Evolutionary conservation across 2,329 filamentous ascomycete genomes (phyloP).

Genomic region (Ophiosphaerella korrae): DNA sequence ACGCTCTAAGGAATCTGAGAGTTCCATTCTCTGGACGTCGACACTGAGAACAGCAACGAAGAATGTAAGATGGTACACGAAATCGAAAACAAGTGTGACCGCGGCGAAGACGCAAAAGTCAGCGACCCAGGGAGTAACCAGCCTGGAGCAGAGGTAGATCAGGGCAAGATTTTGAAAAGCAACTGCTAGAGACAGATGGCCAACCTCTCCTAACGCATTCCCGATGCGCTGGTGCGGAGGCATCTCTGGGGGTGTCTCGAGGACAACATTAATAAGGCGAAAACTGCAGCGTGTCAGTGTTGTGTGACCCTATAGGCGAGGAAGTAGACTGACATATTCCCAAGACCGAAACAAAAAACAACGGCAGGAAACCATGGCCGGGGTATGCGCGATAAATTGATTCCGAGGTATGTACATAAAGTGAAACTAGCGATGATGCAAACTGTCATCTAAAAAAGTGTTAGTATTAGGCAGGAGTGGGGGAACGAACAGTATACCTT

Average conservation of each 20-base stretch:
- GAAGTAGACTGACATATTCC: conserved; percentile 63
- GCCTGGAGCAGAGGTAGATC: conserved; percentile 66
- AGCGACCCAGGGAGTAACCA: conserved; percentile 72
- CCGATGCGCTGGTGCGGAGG: conserved; percentile 72
- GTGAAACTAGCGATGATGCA: conserved; percentile 81
- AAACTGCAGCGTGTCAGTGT: conserved; percentile 54
- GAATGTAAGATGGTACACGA: conserved; percentile 78
- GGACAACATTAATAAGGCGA: conserved; percentile 76
- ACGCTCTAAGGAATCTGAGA: conserved; percentile 70
- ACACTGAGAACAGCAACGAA: conserved; percentile 80
- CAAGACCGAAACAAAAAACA: conserved; percentile 76
- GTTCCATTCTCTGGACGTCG: conserved; percentile 75
- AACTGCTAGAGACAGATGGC: conserved; percentile 70
- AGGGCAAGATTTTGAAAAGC: conserved; percentile 72
- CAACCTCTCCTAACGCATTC: conserved; percentile 74
- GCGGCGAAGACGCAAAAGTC: conserved; percentile 79
- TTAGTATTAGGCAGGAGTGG: conserved; percentile 14
- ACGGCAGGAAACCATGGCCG: conserved; percentile 76
- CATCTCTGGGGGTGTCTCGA: conserved; percentile 71
- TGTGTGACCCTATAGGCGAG: background rate
- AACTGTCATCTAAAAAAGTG: conserved; percentile 58
- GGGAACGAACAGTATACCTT: conserved; percentile 53
- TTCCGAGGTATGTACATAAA: conserved; percentile 74
- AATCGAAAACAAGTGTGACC: conserved; percentile 76
- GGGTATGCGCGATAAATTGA: conserved; percentile 77